Base-by-base conservation (phyloP, 352 stramenopile species). In the Phytophthora sp. region DNA sequence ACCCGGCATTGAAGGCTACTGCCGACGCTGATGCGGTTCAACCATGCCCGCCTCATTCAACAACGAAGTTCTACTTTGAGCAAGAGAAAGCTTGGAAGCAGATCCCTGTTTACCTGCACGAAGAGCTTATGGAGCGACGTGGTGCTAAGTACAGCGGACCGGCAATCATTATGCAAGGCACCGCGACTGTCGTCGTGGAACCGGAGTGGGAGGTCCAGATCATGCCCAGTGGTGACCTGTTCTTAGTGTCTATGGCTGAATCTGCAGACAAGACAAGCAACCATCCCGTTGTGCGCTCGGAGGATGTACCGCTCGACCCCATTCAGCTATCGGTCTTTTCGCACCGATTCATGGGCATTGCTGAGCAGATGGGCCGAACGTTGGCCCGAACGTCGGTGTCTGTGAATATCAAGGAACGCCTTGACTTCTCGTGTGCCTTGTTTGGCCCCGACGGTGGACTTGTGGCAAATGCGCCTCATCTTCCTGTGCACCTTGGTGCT, bases 341-440 rank as follows among this genome's bases (percentile, higher is more conserved):
- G 12, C 96, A 99, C 72, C 88, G 97, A 28, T 99, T 99, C 79
- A 99, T 99, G 98, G 95, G 97, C 15, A 99, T 99, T 73, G 98
- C 98, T 6, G 98, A 99, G 79, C 97, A 99, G 81, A 99, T 99
- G 97, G 98, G 98, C 12, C 87, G 96, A 48, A 99, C 97, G 10
- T 74, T 99, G 24, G 95, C 98, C 52, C 83, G 96, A 13, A 99
- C 96, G 3, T 98, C 90, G 0, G 94, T 98, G 52, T 99, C 94
- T 23, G 98, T 99, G 45, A 99, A 99, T 68, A 99, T 99, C 72
- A 99, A 99, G 74, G 98, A 99, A 72, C 85, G 98, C 12, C 81
- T 99, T 9, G 98, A 99, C 64, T 99, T 99, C 70, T 98, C 93
- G 2, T 99, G 98, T 54, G 98, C 98, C 18, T 78, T 99, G 13